Conservation (phyloP, 2,329 filamentous ascomycete genomes). For the Cladosporium colombiae region DNA sequence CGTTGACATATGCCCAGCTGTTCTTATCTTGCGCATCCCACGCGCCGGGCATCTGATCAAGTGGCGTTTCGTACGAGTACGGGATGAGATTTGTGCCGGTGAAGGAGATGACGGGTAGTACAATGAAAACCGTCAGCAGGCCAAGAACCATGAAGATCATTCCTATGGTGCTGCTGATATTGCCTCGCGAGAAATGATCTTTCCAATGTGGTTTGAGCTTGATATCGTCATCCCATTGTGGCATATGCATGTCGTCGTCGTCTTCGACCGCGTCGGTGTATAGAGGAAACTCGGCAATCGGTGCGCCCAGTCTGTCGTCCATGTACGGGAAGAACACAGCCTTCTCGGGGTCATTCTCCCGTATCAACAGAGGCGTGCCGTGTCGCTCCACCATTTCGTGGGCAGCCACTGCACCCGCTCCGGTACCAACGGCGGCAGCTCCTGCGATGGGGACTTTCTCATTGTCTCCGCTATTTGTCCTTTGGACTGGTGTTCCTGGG, state of each 20-base stretch:
- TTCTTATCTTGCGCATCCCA: conserved; percentile 12
- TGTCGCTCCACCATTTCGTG: conserved; percentile 10
- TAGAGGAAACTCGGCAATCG: conserved; percentile 47
- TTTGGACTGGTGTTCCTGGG: conserved; percentile 25
- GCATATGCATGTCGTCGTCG: conserved; percentile 58
- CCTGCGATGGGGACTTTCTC: conserved; percentile 22
- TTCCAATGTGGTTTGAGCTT: conserved; percentile 44
- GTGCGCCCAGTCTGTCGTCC: conserved; percentile 51
- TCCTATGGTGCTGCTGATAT: conserved; percentile 46
- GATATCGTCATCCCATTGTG: conserved; percentile 52
- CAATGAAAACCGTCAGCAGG: conserved; percentile 52
- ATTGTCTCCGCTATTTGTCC: conserved; percentile 22
- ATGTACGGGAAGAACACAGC: conserved; percentile 43
- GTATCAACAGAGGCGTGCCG: conserved; percentile 34
- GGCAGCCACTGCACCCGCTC: not conserved
- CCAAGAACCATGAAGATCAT: conserved; percentile 50
- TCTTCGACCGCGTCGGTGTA: conserved; percentile 54
- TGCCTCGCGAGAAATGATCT: conserved; percentile 49
- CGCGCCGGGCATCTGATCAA: conserved; percentile 41
- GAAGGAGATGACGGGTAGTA: conserved; percentile 53
- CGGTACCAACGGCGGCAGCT: conserved; percentile 20
- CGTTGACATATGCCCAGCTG: conserved; percentile 20
- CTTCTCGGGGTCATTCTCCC: conserved; percentile 38
- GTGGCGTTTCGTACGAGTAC: conserved; percentile 42
- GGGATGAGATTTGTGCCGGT: conserved; percentile 43